Evolutionary conservation across 2,329 filamentous ascomycete species (phyloP).

Genomic region (Penicillium digitatum): DNA sequence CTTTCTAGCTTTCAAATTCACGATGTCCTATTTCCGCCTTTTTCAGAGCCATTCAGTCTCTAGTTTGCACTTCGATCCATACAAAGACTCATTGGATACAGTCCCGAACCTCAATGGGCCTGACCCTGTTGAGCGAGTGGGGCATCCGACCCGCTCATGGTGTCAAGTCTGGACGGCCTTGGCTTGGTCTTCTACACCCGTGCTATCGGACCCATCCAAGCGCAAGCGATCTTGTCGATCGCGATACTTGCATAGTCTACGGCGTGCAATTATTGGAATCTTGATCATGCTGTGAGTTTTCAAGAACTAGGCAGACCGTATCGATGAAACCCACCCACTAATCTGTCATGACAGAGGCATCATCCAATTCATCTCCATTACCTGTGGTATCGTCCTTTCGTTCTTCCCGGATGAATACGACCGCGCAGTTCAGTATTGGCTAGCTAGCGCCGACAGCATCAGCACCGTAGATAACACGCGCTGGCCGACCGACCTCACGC

Average conservation of each 20-base stretch:
- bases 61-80: slow-evolving; percentile 13
- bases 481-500: slow-evolving; percentile 50
- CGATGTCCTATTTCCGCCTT: slow-evolving; percentile 2
- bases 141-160: slow-evolving; percentile 14
- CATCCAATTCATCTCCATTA: slow-evolving; percentile 40
- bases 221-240: slow-evolving; percentile 15
- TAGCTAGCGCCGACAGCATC: slow-evolving; percentile 32
- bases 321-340: not conserved
- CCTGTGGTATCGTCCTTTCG: slow-evolving; percentile 36
- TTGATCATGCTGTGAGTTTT: slow-evolving; percentile 36
- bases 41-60: slow-evolving; percentile 9
- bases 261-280: slow-evolving; percentile 20
- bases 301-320: not conserved
- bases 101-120: slow-evolving; percentile 4
- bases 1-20: not conserved
- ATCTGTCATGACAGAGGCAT: slow-evolving; percentile 32
- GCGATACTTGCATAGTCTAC: slow-evolving; percentile 17
- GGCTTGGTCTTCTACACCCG: slow-evolving; percentile 6
- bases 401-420: slow-evolving; percentile 45
- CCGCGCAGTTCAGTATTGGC: slow-evolving; percentile 40
- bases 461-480: slow-evolving; percentile 36
- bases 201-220: slow-evolving; percentile 6
- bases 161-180: slow-evolving; percentile 11
- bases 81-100: slow-evolving; percentile 14
- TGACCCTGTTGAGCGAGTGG: slow-evolving; percentile 11